phyloP scores from a whole-genome alignment of 495 filamentous ascomycete species.

The Neurospora africana region DNA sequence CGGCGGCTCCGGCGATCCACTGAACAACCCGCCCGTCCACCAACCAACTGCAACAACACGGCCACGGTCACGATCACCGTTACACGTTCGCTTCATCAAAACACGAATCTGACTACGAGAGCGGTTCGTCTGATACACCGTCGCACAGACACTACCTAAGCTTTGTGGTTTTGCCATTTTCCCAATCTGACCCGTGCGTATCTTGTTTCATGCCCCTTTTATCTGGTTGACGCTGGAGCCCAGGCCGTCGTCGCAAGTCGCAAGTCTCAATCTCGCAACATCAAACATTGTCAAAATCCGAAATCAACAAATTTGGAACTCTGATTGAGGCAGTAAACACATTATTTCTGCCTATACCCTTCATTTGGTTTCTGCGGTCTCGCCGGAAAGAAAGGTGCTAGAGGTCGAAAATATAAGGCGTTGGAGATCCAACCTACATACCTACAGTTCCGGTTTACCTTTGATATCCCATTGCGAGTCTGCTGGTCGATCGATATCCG shows the following conservation, averaged over 20 bases:
- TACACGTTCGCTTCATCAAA: not conserved
- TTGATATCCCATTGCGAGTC: not conserved
- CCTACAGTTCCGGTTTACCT: not conserved
- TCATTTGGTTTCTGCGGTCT: not conserved
- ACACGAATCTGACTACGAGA: not conserved
- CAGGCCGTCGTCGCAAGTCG: constrained; percentile 12
- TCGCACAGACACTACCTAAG: not conserved
- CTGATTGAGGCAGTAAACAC: not conserved
- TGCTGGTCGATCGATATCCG: not conserved
- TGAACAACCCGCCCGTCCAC: not conserved
- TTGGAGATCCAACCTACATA: not conserved
- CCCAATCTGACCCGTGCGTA: not conserved
- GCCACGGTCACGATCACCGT: not conserved
- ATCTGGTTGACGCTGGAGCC: constrained; percentile 2
- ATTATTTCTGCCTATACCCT: not conserved
- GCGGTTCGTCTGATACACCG: not conserved
- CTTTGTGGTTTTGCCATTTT: not conserved
- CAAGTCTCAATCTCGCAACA: constrained; percentile 11
- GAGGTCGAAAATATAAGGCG: not conserved
- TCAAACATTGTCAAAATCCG: not conserved
- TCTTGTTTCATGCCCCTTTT: not conserved
- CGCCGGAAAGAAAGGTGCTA: not conserved
- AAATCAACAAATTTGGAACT: not conserved
- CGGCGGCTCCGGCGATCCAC: not conserved
- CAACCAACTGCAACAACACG: not conserved